Conservation (phyloP, 768 basidiomycete species). For the Mrakia frigida region DNA sequence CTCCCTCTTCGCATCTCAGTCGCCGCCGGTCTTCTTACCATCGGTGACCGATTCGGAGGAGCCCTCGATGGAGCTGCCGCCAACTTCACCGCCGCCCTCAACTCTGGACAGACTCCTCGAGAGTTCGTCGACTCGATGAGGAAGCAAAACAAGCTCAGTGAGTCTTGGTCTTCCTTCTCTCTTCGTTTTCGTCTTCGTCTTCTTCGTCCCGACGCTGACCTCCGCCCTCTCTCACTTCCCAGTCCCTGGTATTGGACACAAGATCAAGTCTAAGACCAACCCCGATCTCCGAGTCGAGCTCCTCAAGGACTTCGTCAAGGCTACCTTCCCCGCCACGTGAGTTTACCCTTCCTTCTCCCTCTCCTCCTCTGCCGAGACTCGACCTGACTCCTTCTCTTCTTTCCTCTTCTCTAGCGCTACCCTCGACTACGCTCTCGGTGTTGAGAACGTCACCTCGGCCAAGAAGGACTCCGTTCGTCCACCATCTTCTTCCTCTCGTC, state of each 20-base stretch:
- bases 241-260: conserved; percentile 95
- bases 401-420: conserved; percentile 18
- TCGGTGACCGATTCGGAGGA: conserved; percentile 97
- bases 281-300: conserved; percentile 63
- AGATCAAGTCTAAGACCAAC: conserved; percentile 98
- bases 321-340: conserved; percentile 76
- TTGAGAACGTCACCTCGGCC: conserved; percentile 93
- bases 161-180: background rate
- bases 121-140: conserved; percentile 94
- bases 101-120: conserved; percentile 88
- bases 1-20: conserved; percentile 44
- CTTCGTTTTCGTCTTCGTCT: background rate
- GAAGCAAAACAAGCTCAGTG: conserved; percentile 82
- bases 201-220: background rate
- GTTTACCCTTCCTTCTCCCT: background rate
- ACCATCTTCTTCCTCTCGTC: conserved; percentile 41
- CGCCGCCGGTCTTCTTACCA: conserved; percentile 91
- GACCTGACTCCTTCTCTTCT: background rate
- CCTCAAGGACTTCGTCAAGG: conserved; percentile 83
- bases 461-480: conserved; percentile 87
- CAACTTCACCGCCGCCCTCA: conserved; percentile 90
- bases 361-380: background rate
- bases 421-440: conserved; percentile 66
- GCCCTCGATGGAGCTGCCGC: conserved; percentile 93
- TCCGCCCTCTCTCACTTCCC: background rate